Base-by-base conservation (phyloP, 768 basidiomycete species). In the Boletales sp. region DNA sequence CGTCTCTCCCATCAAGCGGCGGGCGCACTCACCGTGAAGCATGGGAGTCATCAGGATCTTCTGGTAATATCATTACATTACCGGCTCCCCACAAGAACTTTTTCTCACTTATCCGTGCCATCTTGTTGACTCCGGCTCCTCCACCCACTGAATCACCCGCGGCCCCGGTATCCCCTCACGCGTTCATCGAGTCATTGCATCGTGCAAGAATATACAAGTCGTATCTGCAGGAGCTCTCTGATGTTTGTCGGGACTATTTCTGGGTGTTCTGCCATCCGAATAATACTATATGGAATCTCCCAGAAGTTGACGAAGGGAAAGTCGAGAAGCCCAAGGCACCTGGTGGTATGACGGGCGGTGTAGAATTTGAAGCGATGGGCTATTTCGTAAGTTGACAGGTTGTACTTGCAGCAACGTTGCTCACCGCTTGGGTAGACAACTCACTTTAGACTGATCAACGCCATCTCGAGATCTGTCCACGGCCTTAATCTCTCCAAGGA, bases 211-310 rank as follows among this genome's bases (percentile, higher is more conserved):
- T 90, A 42, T 94, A 85, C 74, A 92, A 87, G 71, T 77, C 81
- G 8, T 92, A 90, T 66, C 70, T 94, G 19, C 80, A 82, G 49
- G 92, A 94, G 67, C 72, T 99, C 40, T 86, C 83, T 7, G 94
- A 97, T 60, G 76, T 94, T 4, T 94, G 94, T 64, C 73, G 94
- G 19, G 97, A 99, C 65, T 92, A 91, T 70, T 92, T 90, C 68
- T 94, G 93, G 93, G 86, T 97, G 36, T 95, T 98, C 71, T 97
- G 95, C 65, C 97, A 99, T 64, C 87, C 88, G 3, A 87, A 86
- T 64, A 99, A 98, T 58, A 83, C 84, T 0, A 84, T 98, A 44
- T 97, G 95, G 95, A 75, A 84, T 17, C 71, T 97, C 17, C 67
- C 76, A 8, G 87, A 95, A 58, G 86, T 90, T 2, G 91, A 97